Evolutionary conservation across 306 rosid species (phyloP).

Genomic region (Quercus berberidifolia): DNA sequence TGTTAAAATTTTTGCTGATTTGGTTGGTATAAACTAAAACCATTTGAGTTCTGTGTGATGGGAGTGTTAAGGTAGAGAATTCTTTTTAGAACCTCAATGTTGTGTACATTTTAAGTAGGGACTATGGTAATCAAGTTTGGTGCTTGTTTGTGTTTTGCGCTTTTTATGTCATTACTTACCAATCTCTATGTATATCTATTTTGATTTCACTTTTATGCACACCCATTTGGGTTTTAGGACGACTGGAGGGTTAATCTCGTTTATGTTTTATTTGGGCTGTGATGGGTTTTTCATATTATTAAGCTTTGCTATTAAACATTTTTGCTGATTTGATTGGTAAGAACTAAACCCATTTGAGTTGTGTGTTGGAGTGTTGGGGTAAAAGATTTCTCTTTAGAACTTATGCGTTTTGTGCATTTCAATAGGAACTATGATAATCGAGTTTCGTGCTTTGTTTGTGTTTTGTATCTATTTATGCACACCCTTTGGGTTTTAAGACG

Average conservation of each 20-base stretch:
- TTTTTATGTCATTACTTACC: no score
- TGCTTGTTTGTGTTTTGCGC: neutral
- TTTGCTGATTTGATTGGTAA: no score
- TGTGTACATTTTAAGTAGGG: neutral
- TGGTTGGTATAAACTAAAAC: neutral
- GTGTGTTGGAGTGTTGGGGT: neutral
- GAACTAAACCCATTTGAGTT: neutral
- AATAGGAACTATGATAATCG: neutral
- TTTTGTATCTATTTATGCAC: neutral
- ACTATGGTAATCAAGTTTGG: neutral
- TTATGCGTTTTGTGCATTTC: neutral
- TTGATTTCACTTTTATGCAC: neutral
- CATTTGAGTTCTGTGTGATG: neutral
- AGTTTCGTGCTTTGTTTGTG: neutral
- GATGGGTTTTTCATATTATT: neutral
- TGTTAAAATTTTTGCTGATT: no score
- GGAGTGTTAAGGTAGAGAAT: neutral
- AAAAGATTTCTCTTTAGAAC: neutral
- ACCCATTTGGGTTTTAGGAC: constrained; percentile 17
- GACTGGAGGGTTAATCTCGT: no score
- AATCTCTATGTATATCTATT: neutral
- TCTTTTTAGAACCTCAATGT: neutral
- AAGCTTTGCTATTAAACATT: no score
- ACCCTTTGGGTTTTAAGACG: constrained; percentile 14
- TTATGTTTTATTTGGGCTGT: neutral